These are phyloP conservation scores for Nemania diffusa DNA, from an alignment of 2,329 filamentous ascomycete species.

Conservation along the genomic window DNA sequence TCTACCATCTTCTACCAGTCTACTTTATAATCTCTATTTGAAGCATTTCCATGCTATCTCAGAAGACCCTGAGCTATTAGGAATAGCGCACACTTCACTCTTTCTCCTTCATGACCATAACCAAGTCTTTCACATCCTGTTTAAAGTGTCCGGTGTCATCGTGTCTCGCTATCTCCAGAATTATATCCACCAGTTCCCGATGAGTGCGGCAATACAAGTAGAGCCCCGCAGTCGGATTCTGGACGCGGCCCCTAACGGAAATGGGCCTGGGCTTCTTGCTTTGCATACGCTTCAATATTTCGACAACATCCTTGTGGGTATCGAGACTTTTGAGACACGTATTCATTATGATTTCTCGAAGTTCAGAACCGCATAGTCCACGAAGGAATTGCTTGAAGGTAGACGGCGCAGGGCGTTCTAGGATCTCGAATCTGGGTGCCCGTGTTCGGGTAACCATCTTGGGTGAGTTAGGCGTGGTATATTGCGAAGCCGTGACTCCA, in stretches of 20 bases:
- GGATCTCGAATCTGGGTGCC: not conserved
- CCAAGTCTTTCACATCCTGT: conserved; percentile 31
- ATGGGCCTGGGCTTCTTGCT: conserved; percentile 24
- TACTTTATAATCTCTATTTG: not conserved
- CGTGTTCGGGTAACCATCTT: not conserved
- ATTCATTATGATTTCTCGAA: conserved; percentile 38
- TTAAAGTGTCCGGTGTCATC: conserved; percentile 26
- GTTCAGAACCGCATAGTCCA: conserved; percentile 22
- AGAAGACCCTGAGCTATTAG: not conserved
- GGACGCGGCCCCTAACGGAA: conserved; percentile 8
- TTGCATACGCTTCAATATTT: conserved; percentile 33
- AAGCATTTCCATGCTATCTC: not conserved
- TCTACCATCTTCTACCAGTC: too few relatives aligned
- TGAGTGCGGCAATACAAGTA: conserved; percentile 38
- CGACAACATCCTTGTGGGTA: conserved; percentile 32
- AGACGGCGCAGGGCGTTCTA: not conserved
- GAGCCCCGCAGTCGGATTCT: conserved; percentile 30
- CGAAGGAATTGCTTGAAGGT: conserved; percentile 15
- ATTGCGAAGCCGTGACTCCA: conserved; percentile 19
- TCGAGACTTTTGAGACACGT: conserved; percentile 26
- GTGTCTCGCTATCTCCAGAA: conserved; percentile 28
- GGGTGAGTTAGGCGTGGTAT: not conserved
- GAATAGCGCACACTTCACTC: not conserved
- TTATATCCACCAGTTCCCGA: conserved; percentile 33
- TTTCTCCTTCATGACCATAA: conserved; percentile 32